Evolutionary conservation across 345 rosid species (phyloP).

Genomic region (Lepidium didymum): DNA sequence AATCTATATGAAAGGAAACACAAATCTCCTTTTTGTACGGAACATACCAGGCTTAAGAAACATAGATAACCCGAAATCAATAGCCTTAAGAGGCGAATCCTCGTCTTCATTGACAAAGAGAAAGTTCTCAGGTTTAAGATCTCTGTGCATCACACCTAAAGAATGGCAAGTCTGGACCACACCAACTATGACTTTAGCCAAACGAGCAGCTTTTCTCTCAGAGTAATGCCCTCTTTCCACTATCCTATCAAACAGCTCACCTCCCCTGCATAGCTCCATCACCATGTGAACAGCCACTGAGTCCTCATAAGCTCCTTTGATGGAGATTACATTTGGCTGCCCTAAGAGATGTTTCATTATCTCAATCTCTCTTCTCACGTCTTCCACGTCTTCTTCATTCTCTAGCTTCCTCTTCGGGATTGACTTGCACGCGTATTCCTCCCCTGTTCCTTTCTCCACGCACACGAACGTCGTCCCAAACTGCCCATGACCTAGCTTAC

Average conservation of each 20-base stretch:
- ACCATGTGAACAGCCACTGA: conserved; percentile 79
- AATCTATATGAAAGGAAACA: neutral
- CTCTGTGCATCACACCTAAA: conserved; percentile 78
- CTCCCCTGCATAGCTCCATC: conserved; percentile 89
- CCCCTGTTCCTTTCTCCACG: conserved; percentile 60
- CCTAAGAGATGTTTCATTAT: conserved; percentile 85
- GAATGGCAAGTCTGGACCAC: conserved; percentile 74
- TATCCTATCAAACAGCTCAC: conserved; percentile 90
- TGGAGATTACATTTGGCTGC: conserved; percentile 57
- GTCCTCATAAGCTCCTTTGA: conserved; percentile 86
- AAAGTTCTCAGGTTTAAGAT: conserved; percentile 87
- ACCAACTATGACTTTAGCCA: conserved; percentile 61
- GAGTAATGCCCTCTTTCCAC: conserved; percentile 70
- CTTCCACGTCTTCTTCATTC: conserved; percentile 64
- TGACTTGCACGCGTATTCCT: conserved; percentile 82
- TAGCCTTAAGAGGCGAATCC: conserved; percentile 74
- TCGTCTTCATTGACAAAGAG: conserved; percentile 57
- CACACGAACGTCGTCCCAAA: conserved; percentile 86
- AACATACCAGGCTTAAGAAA: conserved; percentile 73
- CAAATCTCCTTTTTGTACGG: neutral
- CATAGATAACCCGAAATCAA: conserved; percentile 76
- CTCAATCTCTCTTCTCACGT: conserved; percentile 86
- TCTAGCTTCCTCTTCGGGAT: conserved; percentile 73
- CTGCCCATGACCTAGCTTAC: conserved; percentile 82
- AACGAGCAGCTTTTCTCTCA: conserved; percentile 65